Base-by-base conservation (phyloP, 352 stramenopile genomes). In the Phytophthora cryptogea region DNA sequence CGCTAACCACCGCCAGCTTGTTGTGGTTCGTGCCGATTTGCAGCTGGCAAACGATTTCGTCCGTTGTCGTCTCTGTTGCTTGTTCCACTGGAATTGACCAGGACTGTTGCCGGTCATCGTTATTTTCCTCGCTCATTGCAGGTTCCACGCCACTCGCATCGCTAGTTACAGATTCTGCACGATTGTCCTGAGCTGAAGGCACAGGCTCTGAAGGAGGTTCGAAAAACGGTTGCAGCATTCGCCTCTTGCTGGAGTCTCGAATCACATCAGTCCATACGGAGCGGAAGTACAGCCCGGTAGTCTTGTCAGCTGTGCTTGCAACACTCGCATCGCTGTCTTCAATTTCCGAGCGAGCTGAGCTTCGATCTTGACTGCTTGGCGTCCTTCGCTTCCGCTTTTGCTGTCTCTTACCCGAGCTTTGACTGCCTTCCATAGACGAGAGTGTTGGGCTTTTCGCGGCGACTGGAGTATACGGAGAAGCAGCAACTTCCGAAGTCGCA, bases 21-120 rank as follows among this genome's bases (percentile, higher is more conserved):
- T 63, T 49, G 30, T 78, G 61, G 4, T 62, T 46, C 0, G 70
- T 85, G 17, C 74, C 54, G 14, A 80, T 49, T 42, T 75, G 67
- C 3, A 85, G 61, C 30, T 66, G 64, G 33, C 41, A 66, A 11
- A 78, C 63, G 10, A 79, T 35, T 2, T 47, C 35, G 16, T 82
- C 64, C 0, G 59, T 48, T 39, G 74, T 68, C 11, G 49, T 27
- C 27, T 81, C 62, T 9, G 61, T 74, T 8, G 68, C 57, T 46
- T 54, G 36, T 31, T 54, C 60, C 30, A 52, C 23, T 11, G 50
- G n/a, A 11, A 62, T 17, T 11, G 31, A 13, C 8, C n/a, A 49
- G 31, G 13, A 2, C 11, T 36, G 36, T 7, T 44, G 59, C 23
- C 16, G 5, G 5, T 54, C 40, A 28, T 14, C 26, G 44, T 1